A percentile compares a stretch with the other conserved stretches of the same genome.
Evolutionary conservation across 108 stramenopile species (phyloP).

Genomic region (Cylindrotheca fusiformis): DNA sequence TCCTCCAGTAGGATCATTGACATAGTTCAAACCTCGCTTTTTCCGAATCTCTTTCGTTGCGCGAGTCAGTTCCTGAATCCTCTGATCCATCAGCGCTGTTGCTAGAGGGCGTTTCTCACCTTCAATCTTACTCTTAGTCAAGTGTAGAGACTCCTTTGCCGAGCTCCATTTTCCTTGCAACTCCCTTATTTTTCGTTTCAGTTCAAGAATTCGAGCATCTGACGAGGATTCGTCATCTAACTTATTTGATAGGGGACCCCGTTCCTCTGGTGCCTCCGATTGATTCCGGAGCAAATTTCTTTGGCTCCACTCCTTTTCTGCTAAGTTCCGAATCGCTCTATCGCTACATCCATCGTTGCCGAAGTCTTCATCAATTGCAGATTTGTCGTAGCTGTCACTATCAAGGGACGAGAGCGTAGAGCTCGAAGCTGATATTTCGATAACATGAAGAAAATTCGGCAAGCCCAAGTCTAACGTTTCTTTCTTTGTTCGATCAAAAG

Average conservation of each 20-base stretch:
- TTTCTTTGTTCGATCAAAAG: background rate
- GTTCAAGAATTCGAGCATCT: slow-evolving; percentile 6
- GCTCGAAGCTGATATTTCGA: background rate
- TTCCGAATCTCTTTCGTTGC: background rate
- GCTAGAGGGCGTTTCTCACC: background rate
- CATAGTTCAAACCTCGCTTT: background rate
- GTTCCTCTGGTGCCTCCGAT: background rate
- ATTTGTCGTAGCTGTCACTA: background rate
- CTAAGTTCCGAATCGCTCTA: background rate
- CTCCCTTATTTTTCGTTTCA: slow-evolving; percentile 7
- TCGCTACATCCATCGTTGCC: background rate
- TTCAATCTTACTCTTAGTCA: background rate
- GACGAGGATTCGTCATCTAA: slow-evolving; percentile 4
- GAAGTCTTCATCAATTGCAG: background rate
- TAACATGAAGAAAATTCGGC: slow-evolving; percentile 1
- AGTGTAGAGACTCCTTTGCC: background rate
- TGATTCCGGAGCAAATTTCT: background rate
- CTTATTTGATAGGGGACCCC: background rate
- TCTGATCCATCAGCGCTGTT: background rate
- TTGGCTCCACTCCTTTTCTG: background rate
- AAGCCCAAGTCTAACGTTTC: background rate
- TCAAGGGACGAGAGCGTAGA: background rate
- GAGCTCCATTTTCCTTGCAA: slow-evolving; percentile 13
- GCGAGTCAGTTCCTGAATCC: background rate
- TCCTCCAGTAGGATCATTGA: background rate